Conservation (phyloP, 179 eudicot genomes). For the Silene vulgaris region DNA sequence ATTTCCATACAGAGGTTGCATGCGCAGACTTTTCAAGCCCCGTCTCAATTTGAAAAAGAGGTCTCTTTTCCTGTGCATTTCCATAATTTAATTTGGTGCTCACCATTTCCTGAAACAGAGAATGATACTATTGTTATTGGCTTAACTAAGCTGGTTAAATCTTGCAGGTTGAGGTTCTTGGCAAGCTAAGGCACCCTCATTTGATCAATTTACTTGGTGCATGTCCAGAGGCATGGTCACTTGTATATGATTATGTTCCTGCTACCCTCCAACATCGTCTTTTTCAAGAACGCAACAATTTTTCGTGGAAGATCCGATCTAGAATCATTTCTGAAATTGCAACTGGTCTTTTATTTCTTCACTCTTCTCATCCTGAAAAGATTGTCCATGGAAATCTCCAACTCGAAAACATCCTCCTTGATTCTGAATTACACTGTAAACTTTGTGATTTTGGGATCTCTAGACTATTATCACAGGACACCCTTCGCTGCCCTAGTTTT, state of each 20-base stretch:
- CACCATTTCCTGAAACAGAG: background rate
- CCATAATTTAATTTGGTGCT: background rate
- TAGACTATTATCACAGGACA: slow-evolving; percentile 42
- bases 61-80: slow-evolving; percentile 26
- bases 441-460: slow-evolving; percentile 57
- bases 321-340: slow-evolving; percentile 66
- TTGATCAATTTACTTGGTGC: slow-evolving; percentile 60
- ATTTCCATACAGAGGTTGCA: slow-evolving; percentile 64
- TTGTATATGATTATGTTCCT: slow-evolving; percentile 66
- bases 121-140: background rate
- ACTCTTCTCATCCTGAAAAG: slow-evolving; percentile 52
- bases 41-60: slow-evolving; percentile 63
- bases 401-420: slow-evolving; percentile 60
- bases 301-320: slow-evolving; percentile 65
- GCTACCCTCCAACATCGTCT: slow-evolving; percentile 52
- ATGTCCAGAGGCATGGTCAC: slow-evolving; percentile 73
- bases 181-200: slow-evolving; percentile 66
- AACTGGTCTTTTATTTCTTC: slow-evolving; percentile 57
- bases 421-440: slow-evolving; percentile 57
- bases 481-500: slow-evolving; percentile 54
- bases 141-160: background rate
- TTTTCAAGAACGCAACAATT: slow-evolving; percentile 37
- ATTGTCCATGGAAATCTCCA: slow-evolving; percentile 68
- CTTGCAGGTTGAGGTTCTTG: slow-evolving; percentile 58
- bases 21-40: slow-evolving; percentile 51